phyloP scores from a whole-genome alignment of 345 rosid species.

The Syzygium grande region DNA sequence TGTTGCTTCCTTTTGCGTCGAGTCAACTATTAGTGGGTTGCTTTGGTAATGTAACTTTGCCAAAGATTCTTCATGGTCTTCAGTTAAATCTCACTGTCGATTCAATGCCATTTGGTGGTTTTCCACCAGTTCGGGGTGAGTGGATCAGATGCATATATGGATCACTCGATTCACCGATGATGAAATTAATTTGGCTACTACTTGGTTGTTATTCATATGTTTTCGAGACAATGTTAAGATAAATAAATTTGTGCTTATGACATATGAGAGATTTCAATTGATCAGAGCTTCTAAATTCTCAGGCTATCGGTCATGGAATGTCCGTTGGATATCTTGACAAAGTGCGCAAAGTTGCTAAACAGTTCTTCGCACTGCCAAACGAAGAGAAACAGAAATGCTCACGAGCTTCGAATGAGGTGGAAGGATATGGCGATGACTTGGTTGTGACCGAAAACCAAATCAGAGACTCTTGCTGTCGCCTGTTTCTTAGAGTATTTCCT shows the following conservation, averaged over 20 bases:
- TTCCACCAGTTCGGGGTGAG: not conserved
- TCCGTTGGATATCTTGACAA: constrained; percentile 27
- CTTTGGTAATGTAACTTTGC: not conserved
- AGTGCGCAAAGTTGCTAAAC: constrained; percentile 18
- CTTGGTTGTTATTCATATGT: not conserved
- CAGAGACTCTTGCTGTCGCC: constrained; percentile 37
- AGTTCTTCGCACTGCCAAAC: constrained; percentile 28
- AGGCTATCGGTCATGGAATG: constrained; percentile 45
- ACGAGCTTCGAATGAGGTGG: constrained; percentile 18
- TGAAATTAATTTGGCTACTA: not conserved
- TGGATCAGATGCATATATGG: not conserved
- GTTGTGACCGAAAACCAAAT: constrained; percentile 32
- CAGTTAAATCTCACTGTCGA: not conserved
- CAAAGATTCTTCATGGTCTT: not conserved
- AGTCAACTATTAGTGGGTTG: not conserved
- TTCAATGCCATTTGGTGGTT: not conserved
- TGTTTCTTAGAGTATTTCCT: constrained; percentile 36
- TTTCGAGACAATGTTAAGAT: not conserved
- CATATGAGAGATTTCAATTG: not conserved
- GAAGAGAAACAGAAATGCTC: constrained; percentile 32
- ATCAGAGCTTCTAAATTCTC: not conserved
- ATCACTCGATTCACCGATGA: not conserved
- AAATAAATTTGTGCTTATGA: not conserved
- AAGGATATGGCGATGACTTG: constrained; percentile 45
- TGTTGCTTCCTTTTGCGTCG: not conserved